phyloP scores from a whole-genome alignment of 495 filamentous ascomycete genomes.

The Corynascus novoguineensis region DNA sequence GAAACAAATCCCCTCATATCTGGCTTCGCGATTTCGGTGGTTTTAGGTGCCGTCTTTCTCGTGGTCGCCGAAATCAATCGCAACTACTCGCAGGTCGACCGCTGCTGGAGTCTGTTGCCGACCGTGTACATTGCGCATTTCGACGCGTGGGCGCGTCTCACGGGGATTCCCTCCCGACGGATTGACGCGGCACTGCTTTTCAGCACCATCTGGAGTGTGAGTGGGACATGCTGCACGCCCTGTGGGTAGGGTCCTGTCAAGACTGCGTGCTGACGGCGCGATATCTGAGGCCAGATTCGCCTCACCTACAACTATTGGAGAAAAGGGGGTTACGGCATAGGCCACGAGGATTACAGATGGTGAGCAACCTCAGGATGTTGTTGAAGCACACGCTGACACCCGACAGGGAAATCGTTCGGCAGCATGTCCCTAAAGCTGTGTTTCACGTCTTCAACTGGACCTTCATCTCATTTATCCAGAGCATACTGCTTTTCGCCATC shows the following conservation, averaged over 20 bases:
- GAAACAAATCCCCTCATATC: slow-evolving; percentile 82
- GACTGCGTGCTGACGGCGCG: slow-evolving; percentile 36
- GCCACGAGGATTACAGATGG: slow-evolving; percentile 95
- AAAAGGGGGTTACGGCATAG: slow-evolving; percentile 82
- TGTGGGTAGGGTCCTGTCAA: background rate
- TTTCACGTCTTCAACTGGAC: slow-evolving; percentile 81
- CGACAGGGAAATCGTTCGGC: slow-evolving; percentile 43
- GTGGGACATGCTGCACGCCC: slow-evolving; percentile 28
- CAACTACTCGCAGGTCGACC: slow-evolving; percentile 93
- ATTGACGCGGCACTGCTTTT: slow-evolving; percentile 70
- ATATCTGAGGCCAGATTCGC: slow-evolving; percentile 35
- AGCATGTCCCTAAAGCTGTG: slow-evolving; percentile 38
- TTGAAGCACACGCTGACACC: slow-evolving; percentile 6
- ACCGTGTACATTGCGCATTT: slow-evolving; percentile 87
- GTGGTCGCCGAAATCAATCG: slow-evolving; percentile 73
- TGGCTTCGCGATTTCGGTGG: slow-evolving; percentile 65
- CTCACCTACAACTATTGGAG: slow-evolving; percentile 97
- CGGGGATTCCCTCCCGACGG: slow-evolving; percentile 63
- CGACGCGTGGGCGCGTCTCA: slow-evolving; percentile 67
- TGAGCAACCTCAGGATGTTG: slow-evolving; percentile 17
- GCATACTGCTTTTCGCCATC: slow-evolving; percentile 67
- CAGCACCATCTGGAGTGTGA: slow-evolving; percentile 74
- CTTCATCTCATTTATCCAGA: slow-evolving; percentile 86
- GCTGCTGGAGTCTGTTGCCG: slow-evolving; percentile 85
- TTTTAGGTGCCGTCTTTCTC: slow-evolving; percentile 63